phyloP scores from a whole-genome alignment of 106 monocot species.

The Acorus gramineus region DNA sequence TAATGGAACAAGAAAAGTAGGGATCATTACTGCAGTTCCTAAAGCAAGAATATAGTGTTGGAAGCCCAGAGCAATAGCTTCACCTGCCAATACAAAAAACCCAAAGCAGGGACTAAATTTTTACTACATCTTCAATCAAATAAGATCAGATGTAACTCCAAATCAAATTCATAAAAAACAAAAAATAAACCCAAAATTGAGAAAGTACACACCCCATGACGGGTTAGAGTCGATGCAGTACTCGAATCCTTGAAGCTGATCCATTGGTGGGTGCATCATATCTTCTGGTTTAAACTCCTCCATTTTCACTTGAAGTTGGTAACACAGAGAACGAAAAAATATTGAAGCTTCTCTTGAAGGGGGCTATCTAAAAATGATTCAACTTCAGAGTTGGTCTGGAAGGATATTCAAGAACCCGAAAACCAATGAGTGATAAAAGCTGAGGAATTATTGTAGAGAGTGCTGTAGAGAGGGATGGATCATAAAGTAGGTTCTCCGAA shows the following conservation, averaged over 20 bases:
- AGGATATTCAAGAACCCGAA: no score
- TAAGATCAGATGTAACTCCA: no score
- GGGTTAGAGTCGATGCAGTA: slow-evolving; percentile 98
- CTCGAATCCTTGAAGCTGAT: slow-evolving; percentile 91
- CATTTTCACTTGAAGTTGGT: slow-evolving; percentile 10
- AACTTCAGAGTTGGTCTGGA: no score
- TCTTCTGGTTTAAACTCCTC: slow-evolving; percentile 76
- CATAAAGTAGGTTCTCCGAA: no score
- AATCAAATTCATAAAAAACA: no score
- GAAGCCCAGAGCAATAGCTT: slow-evolving; percentile 41
- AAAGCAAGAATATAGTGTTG: slow-evolving; percentile 9
- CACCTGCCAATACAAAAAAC: slow-evolving; percentile 28
- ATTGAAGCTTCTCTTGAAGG: no score
- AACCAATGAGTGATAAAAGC: no score
- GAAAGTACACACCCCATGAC: slow-evolving; percentile 52
- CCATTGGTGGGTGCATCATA: slow-evolving; percentile 76
- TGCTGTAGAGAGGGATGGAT: no score
- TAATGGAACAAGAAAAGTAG: slow-evolving; percentile 6
- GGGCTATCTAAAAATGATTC: no score
- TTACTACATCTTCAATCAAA: no score
- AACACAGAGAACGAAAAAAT: no score
- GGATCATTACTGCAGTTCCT: slow-evolving; percentile 12
- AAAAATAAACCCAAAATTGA: neutral
- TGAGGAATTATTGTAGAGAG: no score
- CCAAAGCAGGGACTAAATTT: neutral